A percentile compares a stretch with the other conserved stretches of the same genome.
These are phyloP conservation scores for Blastosporella zonata DNA, from an alignment of 1,284 basidiomycete species.

Conservation along the genomic window DNA sequence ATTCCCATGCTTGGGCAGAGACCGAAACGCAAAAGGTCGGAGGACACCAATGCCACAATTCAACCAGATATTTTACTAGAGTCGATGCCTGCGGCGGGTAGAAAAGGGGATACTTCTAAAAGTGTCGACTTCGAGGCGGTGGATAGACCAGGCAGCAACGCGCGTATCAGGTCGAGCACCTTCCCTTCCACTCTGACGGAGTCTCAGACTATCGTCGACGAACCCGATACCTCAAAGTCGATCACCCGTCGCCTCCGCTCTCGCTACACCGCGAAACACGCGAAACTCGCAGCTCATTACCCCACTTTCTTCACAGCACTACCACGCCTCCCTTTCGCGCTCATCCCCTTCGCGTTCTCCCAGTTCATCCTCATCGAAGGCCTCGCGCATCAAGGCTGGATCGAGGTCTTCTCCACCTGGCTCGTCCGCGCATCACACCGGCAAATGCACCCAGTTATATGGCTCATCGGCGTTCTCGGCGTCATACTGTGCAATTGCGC, in stretches of 20 bases:
- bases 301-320: slow-evolving; percentile 75
- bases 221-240: slow-evolving; percentile 10
- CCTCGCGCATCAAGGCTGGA: slow-evolving; percentile 87
- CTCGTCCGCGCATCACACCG: slow-evolving; percentile 45
- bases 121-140: background rate
- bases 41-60: slow-evolving; percentile 11
- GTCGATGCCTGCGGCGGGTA: background rate
- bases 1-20: slow-evolving; percentile 20
- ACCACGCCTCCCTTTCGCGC: slow-evolving; percentile 72
- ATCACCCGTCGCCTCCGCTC: slow-evolving; percentile 16
- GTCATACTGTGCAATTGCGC: slow-evolving; percentile 86
- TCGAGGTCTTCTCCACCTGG: slow-evolving; percentile 81
- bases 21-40: slow-evolving; percentile 19
- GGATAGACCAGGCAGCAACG: background rate
- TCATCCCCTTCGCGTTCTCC: slow-evolving; percentile 91
- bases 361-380: slow-evolving; percentile 95
- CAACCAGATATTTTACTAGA: background rate
- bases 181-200: background rate
- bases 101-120: background rate
- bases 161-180: slow-evolving; percentile 2
- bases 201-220: background rate
- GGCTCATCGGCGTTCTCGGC: slow-evolving; percentile 57
- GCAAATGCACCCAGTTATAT: slow-evolving; percentile 48
- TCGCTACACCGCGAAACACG: slow-evolving; percentile 21
- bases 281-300: slow-evolving; percentile 43